These are phyloP conservation scores for Myriosclerotinia scirpicola DNA, from an alignment of 2,329 filamentous ascomycete species.

Conservation along the genomic window DNA sequence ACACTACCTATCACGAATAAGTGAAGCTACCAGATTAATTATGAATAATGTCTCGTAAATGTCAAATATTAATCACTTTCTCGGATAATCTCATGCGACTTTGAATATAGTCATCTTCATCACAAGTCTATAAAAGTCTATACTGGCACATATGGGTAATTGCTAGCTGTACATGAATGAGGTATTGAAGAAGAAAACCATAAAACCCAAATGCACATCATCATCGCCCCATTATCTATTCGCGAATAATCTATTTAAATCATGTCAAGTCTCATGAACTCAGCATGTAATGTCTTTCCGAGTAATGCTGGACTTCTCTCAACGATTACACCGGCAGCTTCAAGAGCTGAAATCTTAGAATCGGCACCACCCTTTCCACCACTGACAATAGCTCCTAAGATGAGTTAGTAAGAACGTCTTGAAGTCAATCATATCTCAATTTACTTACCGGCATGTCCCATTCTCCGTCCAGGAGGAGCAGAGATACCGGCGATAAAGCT, in stretches of 20 bases:
- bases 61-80: not conserved
- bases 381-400: slow-evolving; percentile 77
- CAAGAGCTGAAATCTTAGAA: slow-evolving; percentile 94
- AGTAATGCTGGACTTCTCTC: slow-evolving; percentile 90
- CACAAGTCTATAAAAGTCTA: slow-evolving; percentile 25
- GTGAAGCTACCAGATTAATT: no score
- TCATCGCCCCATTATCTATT: slow-evolving; percentile 35
- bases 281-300: slow-evolving; percentile 89
- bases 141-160: slow-evolving; percentile 31
- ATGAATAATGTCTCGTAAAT: not conserved
- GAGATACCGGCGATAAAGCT: slow-evolving; percentile 99
- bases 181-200: slow-evolving; percentile 39
- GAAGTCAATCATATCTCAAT: not conserved
- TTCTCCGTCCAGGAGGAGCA: slow-evolving; percentile 90
- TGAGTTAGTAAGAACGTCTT: slow-evolving; percentile 28
- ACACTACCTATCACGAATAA: no score
- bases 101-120: slow-evolving; percentile 3
- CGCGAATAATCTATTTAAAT: slow-evolving; percentile 57
- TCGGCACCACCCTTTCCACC: slow-evolving; percentile 97
- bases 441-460: slow-evolving; percentile 85
- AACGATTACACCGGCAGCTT: slow-evolving; percentile 91
- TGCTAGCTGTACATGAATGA: slow-evolving; percentile 42
- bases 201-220: slow-evolving; percentile 35
- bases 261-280: slow-evolving; percentile 95
- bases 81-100: not conserved